Evolutionary conservation across 2,329 filamentous ascomycete genomes (phyloP).

Genomic region (Penicillium sp.): DNA sequence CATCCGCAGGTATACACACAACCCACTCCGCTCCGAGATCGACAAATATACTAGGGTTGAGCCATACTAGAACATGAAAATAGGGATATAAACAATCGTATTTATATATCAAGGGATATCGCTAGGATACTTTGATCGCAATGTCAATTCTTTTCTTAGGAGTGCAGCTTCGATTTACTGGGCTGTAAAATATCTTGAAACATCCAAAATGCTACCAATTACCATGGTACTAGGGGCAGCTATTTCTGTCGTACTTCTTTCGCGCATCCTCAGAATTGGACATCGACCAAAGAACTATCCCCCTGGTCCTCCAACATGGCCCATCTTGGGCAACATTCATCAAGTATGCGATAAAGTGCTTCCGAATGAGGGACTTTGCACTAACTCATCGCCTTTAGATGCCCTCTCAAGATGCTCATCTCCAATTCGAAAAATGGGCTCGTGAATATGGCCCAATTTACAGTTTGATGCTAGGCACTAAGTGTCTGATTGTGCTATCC

Average conservation of each 20-base stretch:
- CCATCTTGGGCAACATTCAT: constrained; percentile 53
- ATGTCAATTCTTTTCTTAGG: not conserved
- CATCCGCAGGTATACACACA: not conserved
- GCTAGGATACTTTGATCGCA: not conserved
- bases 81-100: not conserved
- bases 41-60: not conserved
- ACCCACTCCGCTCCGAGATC: not conserved
- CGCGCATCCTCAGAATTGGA: constrained; percentile 20
- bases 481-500: constrained; percentile 48
- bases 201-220: constrained; percentile 2
- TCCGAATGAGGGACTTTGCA: not conserved
- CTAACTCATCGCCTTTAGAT: constrained; percentile 28
- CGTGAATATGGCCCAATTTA: constrained; percentile 53
- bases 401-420: constrained; percentile 40
- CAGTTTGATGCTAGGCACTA: constrained; percentile 50
- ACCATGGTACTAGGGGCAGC: constrained; percentile 4
- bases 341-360: constrained; percentile 12
- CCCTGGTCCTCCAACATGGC: constrained; percentile 52
- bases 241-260: constrained; percentile 10
- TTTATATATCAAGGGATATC: not conserved
- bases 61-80: not conserved
- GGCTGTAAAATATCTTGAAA: not conserved
- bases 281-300: constrained; percentile 37
- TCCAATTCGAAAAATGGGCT: constrained; percentile 54
- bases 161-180: not conserved